These are phyloP conservation scores for Trifolium fragiferum DNA, from an alignment of 306 rosid species.

Conservation along the genomic window DNA sequence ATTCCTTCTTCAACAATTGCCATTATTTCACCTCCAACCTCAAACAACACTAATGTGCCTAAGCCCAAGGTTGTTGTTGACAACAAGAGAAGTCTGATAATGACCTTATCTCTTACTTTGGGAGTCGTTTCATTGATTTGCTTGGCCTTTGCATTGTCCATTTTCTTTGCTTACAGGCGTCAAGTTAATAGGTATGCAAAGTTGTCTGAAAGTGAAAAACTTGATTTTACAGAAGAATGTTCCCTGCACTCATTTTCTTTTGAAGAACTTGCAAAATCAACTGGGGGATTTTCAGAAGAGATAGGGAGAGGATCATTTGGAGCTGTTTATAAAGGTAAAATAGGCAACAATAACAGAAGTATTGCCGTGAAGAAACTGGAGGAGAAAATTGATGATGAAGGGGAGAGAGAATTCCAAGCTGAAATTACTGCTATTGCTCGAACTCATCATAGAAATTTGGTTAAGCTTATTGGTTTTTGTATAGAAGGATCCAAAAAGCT, in stretches of 20 bases:
- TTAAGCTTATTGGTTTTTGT: slow-evolving; percentile 52
- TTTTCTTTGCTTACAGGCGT: slow-evolving; percentile 39
- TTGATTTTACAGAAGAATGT: slow-evolving; percentile 39
- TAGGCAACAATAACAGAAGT: slow-evolving; percentile 22
- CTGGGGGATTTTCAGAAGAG: slow-evolving; percentile 42
- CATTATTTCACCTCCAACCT: too few species aligned
- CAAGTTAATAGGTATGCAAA: slow-evolving; percentile 18
- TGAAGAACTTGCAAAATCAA: slow-evolving; percentile 40
- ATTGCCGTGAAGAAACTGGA: slow-evolving; percentile 49
- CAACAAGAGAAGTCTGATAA: slow-evolving; percentile 36
- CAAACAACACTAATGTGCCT: too few species aligned
- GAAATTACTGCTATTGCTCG: slow-evolving; percentile 48
- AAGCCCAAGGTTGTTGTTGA: too few species aligned
- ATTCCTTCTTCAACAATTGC: not conserved
- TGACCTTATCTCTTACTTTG: slow-evolving; percentile 24
- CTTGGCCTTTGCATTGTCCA: not conserved
- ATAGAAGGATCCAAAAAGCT: slow-evolving; percentile 48
- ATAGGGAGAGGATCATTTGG: slow-evolving; percentile 50
- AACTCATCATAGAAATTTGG: slow-evolving; percentile 53
- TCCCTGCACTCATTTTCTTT: slow-evolving; percentile 39
- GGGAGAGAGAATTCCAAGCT: slow-evolving; percentile 47
- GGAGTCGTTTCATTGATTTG: slow-evolving; percentile 33
- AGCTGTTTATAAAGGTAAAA: slow-evolving; percentile 41
- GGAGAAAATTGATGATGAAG: slow-evolving; percentile 37
- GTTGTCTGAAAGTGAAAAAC: slow-evolving; percentile 28